Conservation (phyloP, 2,329 filamentous ascomycete genomes). For the Pseudophaeomoniella oleicola region DNA sequence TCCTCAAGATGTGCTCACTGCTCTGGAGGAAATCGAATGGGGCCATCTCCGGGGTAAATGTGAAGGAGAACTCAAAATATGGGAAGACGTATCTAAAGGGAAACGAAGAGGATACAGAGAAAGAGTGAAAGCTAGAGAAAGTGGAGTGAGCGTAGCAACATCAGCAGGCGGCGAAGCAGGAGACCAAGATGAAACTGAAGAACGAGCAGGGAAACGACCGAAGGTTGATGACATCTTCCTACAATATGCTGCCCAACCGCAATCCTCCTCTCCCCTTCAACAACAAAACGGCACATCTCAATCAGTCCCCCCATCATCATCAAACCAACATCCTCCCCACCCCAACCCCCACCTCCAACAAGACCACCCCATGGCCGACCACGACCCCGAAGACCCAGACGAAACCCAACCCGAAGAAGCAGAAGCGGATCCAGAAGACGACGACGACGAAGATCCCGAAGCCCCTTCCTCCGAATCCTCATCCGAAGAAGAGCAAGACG, state of each 20-base stretch:
- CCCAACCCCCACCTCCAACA: background rate
- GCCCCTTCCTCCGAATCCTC: conserved; percentile 18
- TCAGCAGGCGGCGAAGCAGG: conserved; percentile 20
- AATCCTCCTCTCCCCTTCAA: too few species aligned
- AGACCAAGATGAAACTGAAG: conserved; percentile 23
- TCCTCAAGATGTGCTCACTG: conserved; percentile 45
- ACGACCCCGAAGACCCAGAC: conserved; percentile 12
- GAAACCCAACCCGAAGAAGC: conserved; percentile 8
- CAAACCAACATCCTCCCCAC: background rate
- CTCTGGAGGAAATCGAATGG: conserved; percentile 46
- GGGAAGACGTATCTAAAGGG: conserved; percentile 20
- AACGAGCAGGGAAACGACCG: conserved; percentile 49
- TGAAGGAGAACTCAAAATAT: conserved; percentile 41
- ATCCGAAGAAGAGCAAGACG: conserved; percentile 19
- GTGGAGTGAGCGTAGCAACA: conserved; percentile 27
- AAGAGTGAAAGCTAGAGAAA: conserved; percentile 28
- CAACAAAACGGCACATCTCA: too few species aligned
- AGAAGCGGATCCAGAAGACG: conserved; percentile 7
- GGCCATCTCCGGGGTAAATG: conserved; percentile 42
- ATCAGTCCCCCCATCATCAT: background rate
- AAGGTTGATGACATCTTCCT: conserved; percentile 9
- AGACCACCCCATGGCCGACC: too few species aligned
- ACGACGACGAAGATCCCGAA: conserved; percentile 10
- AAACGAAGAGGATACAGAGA: conserved; percentile 24
- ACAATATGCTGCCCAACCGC: conserved; percentile 5